These are phyloP conservation scores for Nakazawaea anatomiae DNA, from an alignment of 805 yeast species.

Conservation along the genomic window DNA sequence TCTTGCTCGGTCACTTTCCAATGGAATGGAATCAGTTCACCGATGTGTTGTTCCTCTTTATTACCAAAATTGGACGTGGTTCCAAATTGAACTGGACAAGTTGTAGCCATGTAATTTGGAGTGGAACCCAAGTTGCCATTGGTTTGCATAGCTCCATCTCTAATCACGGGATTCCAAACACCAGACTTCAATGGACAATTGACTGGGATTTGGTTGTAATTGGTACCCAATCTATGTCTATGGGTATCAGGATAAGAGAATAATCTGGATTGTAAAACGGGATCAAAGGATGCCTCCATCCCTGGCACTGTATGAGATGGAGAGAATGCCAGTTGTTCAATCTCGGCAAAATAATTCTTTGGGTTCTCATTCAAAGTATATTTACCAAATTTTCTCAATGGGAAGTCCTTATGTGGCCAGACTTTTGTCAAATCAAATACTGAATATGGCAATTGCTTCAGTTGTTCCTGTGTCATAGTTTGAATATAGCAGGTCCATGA, in stretches of 20 bases:
- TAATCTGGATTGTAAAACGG: slow-evolving; percentile 75
- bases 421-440: slow-evolving; percentile 89
- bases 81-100: slow-evolving; percentile 41
- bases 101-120: slow-evolving; percentile 68
- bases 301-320: slow-evolving; percentile 85
- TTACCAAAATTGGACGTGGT: slow-evolving; percentile 5
- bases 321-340: slow-evolving; percentile 81
- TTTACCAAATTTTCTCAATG: slow-evolving; percentile 81
- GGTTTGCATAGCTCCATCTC: slow-evolving; percentile 77
- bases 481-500: slow-evolving; percentile 84
- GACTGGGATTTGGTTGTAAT: slow-evolving; percentile 83
- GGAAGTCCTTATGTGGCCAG: slow-evolving; percentile 87
- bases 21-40: slow-evolving; percentile 62
- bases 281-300: slow-evolving; percentile 78
- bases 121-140: slow-evolving; percentile 69
- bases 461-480: slow-evolving; percentile 80
- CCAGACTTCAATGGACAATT: slow-evolving; percentile 67
- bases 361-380: slow-evolving; percentile 79
- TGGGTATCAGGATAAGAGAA: slow-evolving; percentile 84
- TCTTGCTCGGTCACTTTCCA: slow-evolving; percentile 73
- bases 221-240: slow-evolving; percentile 73
- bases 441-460: slow-evolving; percentile 68
- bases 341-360: slow-evolving; percentile 79
- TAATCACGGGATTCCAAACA: slow-evolving; percentile 61
- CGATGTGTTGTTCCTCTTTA: slow-evolving; percentile 24